These are phyloP conservation scores for Talaromyces borbonicus DNA, from an alignment of 495 filamentous ascomycete species.

Conservation along the genomic window DNA sequence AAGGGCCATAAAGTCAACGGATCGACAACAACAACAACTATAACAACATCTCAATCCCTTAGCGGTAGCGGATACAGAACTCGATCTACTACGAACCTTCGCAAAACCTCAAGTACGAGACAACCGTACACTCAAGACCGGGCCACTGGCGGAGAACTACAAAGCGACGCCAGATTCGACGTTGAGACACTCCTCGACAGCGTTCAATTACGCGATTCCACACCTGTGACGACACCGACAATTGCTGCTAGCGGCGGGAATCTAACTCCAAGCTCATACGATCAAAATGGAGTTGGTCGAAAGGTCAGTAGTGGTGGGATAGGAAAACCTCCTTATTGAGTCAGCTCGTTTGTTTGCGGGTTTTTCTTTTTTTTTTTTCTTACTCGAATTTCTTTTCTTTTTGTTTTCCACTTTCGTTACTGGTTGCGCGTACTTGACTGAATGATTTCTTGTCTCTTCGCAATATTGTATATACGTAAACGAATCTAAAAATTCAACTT, in stretches of 20 bases:
- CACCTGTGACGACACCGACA: no score
- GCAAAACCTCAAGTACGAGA: slow-evolving; percentile 14
- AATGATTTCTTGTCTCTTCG: no score
- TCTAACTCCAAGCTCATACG: neutral
- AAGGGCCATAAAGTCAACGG: slow-evolving; percentile 12
- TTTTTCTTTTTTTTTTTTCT: neutral
- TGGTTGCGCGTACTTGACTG: no score
- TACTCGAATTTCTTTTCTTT: neutral
- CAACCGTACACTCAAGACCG: slow-evolving; percentile 7
- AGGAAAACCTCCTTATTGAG: slow-evolving; percentile 36
- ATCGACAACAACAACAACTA: slow-evolving; percentile 11
- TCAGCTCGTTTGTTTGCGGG: neutral
- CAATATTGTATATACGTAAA: no score
- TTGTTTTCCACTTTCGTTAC: neutral
- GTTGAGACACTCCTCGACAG: slow-evolving; percentile 30
- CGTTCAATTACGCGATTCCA: slow-evolving; percentile 21
- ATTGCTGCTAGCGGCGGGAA: no score
- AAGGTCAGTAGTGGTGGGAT: slow-evolving; percentile 24
- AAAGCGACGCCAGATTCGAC: slow-evolving; percentile 20
- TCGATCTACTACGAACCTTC: slow-evolving; percentile 28
- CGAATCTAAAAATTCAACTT: no score
- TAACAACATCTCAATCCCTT: slow-evolving; percentile 15
- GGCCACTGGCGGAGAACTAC: neutral
- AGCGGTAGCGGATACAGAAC: slow-evolving; percentile 28
- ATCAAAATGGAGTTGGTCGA: slow-evolving; percentile 13